Evolutionary conservation across 257 asterid genomes (phyloP).

Genomic region (Nicotiana benthamiana): DNA sequence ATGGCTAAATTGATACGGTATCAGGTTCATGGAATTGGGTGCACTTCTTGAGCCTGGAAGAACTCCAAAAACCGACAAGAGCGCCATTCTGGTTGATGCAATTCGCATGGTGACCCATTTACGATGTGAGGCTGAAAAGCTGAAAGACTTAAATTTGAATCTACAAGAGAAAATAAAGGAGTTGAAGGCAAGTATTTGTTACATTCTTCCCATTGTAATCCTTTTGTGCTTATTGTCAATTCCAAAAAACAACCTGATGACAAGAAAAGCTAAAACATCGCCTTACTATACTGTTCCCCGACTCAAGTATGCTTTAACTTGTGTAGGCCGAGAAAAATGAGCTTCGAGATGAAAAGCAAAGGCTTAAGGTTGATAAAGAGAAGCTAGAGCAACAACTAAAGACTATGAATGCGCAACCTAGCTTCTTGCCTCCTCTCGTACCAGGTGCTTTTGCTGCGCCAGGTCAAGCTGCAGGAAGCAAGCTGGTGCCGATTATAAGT

Average conservation of each 20-base stretch:
- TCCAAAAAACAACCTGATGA: background rate
- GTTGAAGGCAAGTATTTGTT: conserved; percentile 47
- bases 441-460: conserved; percentile 50
- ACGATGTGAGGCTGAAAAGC: conserved; percentile 65
- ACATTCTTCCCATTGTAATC: background rate
- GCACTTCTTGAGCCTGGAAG: conserved; percentile 87
- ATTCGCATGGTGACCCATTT: conserved; percentile 75
- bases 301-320: background rate
- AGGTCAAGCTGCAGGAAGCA: conserved; percentile 56
- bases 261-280: background rate
- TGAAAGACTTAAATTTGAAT: conserved; percentile 59
- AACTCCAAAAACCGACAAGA: conserved; percentile 86
- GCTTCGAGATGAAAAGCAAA: conserved; percentile 91
- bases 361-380: conserved; percentile 82
- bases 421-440: conserved; percentile 48
- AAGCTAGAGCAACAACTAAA: conserved; percentile 83
- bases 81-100: conserved; percentile 81
- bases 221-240: background rate
- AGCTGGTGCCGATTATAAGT: conserved; percentile 74
- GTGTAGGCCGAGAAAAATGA: conserved; percentile 75
- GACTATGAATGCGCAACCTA: conserved; percentile 48
- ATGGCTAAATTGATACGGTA: conserved; percentile 9
- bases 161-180: conserved; percentile 87
- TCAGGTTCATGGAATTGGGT: conserved; percentile 68
- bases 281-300: background rate